Evolutionary conservation across 352 stramenopile species (phyloP).

Genomic region (Phytophthora kernoviae): DNA sequence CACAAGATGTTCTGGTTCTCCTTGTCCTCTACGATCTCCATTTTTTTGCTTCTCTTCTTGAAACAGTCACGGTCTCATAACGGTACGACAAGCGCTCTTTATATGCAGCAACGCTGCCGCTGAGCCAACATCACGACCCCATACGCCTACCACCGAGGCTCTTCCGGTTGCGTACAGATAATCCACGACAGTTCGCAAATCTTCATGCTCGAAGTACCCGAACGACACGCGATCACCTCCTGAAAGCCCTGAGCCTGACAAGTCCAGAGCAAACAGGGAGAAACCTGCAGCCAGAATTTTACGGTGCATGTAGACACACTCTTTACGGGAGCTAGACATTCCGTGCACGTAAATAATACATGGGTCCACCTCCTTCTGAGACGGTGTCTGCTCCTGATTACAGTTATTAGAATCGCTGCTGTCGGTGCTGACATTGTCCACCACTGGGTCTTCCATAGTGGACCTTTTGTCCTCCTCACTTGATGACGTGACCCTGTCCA

Average conservation of each 20-base stretch:
- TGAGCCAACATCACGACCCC: slow-evolving; percentile 71
- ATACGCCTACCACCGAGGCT: slow-evolving; percentile 61
- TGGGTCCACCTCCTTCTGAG: slow-evolving; percentile 19
- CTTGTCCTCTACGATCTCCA: slow-evolving; percentile 60
- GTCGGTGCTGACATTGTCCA: slow-evolving; percentile 30
- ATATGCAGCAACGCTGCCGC: slow-evolving; percentile 60
- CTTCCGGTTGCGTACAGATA: slow-evolving; percentile 67
- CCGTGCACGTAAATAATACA: slow-evolving; percentile 83
- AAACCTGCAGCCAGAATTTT: slow-evolving; percentile 62
- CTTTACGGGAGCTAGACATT: slow-evolving; percentile 78
- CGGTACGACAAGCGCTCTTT: slow-evolving; percentile 37
- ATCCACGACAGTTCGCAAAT: slow-evolving; percentile 62
- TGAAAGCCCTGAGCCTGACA: slow-evolving; percentile 72
- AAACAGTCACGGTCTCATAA: slow-evolving; percentile 59
- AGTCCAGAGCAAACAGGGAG: slow-evolving; percentile 74
- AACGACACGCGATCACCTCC: slow-evolving; percentile 72
- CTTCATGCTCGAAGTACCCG: slow-evolving; percentile 70
- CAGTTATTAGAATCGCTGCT: slow-evolving; percentile 31
- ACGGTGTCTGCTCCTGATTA: slow-evolving; percentile 8
- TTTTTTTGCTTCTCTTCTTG: slow-evolving; percentile 34
- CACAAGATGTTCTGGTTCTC: slow-evolving; percentile 45
- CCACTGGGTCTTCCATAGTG: slow-evolving; percentile 1
- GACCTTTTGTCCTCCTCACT: slow-evolving; percentile 24
- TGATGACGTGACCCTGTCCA: slow-evolving; percentile 3
- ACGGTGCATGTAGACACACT: slow-evolving; percentile 70